These are phyloP conservation scores for Chlorophyllum brunneum DNA, from an alignment of 768 basidiomycete genomes.

Conservation along the genomic window DNA sequence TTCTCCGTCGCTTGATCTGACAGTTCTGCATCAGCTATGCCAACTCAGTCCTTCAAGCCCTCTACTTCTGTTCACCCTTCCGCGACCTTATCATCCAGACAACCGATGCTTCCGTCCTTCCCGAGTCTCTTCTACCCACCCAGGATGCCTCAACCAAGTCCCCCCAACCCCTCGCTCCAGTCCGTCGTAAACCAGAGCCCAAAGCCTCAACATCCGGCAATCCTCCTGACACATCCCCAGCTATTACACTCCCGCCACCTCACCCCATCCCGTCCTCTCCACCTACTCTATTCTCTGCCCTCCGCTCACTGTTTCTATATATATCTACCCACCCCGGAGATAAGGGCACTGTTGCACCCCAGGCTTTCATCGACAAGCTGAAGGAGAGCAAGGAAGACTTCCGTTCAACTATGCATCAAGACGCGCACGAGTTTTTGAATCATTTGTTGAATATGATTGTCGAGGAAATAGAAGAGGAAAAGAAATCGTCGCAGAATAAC, in stretches of 20 bases:
- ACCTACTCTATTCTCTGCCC: slow-evolving; percentile 83
- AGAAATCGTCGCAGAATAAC: slow-evolving; percentile 35
- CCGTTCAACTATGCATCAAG: slow-evolving; percentile 90
- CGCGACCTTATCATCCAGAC: slow-evolving; percentile 83
- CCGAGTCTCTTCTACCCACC: slow-evolving; percentile 23
- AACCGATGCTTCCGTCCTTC: slow-evolving; percentile 45
- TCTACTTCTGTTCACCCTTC: slow-evolving; percentile 95
- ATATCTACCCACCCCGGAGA: slow-evolving; percentile 77
- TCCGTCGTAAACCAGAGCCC: slow-evolving; percentile 58
- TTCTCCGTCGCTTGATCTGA: slow-evolving; percentile 7
- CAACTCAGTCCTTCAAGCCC: slow-evolving; percentile 96
- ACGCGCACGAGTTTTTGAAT: slow-evolving; percentile 97
- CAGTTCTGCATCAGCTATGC: slow-evolving; percentile 66
- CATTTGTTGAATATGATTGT: slow-evolving; percentile 90
- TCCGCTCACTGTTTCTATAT: slow-evolving; percentile 85
- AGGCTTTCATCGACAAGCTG: slow-evolving; percentile 90
- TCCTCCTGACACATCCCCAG: slow-evolving; percentile 22
- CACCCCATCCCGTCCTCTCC: slow-evolving; percentile 54
- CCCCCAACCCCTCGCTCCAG: slow-evolving; percentile 27
- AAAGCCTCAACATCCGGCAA: slow-evolving; percentile 31
- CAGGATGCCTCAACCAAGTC: slow-evolving; percentile 19
- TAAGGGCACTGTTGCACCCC: slow-evolving; percentile 85
- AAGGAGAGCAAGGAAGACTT: slow-evolving; percentile 92
- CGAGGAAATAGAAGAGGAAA: slow-evolving; percentile 85
- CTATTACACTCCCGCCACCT: slow-evolving; percentile 26